These are phyloP conservation scores for Psilocybe sp. DNA, from an alignment of 768 basidiomycete genomes.

Conservation along the genomic window DNA sequence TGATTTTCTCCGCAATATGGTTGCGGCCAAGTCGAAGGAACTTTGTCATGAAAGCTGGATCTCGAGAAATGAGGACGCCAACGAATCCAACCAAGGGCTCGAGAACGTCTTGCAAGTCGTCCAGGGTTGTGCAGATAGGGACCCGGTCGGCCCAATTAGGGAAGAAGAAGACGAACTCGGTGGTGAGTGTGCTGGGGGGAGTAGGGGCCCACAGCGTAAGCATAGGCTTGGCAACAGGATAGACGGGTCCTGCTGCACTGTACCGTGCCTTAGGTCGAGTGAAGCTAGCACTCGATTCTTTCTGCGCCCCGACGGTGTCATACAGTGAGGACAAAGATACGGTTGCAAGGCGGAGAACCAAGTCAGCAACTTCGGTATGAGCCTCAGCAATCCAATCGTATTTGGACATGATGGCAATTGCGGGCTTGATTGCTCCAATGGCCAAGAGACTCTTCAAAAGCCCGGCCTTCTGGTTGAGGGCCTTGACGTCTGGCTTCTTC, in stretches of 20 bases:
- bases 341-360: conserved; percentile 75
- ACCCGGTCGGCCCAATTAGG: conserved; percentile 76
- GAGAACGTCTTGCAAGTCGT: conserved; percentile 73
- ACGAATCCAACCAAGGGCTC: conserved; percentile 80
- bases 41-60: conserved; percentile 75
- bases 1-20: conserved; percentile 54
- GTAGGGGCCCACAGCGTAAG: conserved; percentile 79
- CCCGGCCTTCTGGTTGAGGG: conserved; percentile 76
- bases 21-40: conserved; percentile 74
- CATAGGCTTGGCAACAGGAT: conserved; percentile 53
- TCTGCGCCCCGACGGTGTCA: conserved; percentile 45
- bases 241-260: conserved; percentile 51
- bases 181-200: conserved; percentile 71
- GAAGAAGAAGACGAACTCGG: conserved; percentile 90
- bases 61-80: conserved; percentile 77
- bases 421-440: conserved; percentile 79
- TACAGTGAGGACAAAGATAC: conserved; percentile 72
- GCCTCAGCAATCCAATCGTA: conserved; percentile 85
- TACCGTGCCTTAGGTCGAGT: conserved; percentile 62
- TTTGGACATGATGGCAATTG: conserved; percentile 74
- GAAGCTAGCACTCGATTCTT: conserved; percentile 63
- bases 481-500: conserved; percentile 41
- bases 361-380: conserved; percentile 80
- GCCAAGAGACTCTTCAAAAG: conserved; percentile 79
- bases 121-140: conserved; percentile 58